Base-by-base conservation (phyloP, 352 stramenopile genomes). In the Phytophthora multivora region DNA sequence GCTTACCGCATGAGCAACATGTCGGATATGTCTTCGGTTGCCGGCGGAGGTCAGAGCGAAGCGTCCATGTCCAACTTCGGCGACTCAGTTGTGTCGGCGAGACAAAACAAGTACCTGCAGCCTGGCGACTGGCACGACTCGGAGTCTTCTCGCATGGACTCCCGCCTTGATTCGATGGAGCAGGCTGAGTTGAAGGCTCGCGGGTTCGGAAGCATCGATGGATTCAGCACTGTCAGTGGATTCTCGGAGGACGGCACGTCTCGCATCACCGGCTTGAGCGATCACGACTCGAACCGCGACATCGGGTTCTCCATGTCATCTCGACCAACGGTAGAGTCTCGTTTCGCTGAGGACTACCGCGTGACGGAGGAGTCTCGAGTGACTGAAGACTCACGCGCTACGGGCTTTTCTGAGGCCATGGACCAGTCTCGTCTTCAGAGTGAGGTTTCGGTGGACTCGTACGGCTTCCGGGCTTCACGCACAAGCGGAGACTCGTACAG, bases 401-500 rank as follows among this genome's bases (percentile, higher is more conserved):
- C 61, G 25, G 75, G 77, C 13, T 76, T 83, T 36, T 84, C 72
- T 8, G 75, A 83, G 31, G 75, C 74, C 5, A 70, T 73, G 38
- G 65, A 69, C 12, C 47, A 68, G 23, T 76, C 78, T 28, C 78
- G 81, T 4, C 48, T 83, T 5, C 67, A 86, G 25, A 91, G 81
- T 18, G 81, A 90, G 45, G 70, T 79, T 30, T 93, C 84, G 0
- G 77, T 89, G 31, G 84, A 91, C 54, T 91, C 84, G 64, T 93
- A 91, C 55, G 72, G 64, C 33, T 83, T 77, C 68, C 81, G 73
- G 50, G 70, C 71, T 23, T 89, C 84, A 11, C 71, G 71, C 18
- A 59, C 53, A 7, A 88, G 75, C n/a, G 69, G 61, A 8, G 83
- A 91, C 59, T 92, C 83, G 54, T 92, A 92, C 71, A 71, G 69